Evolutionary conservation across 352 stramenopile genomes (phyloP), one percentile per base, ranked within the genome.

Genomic region (Phytophthora sp.): DNA sequence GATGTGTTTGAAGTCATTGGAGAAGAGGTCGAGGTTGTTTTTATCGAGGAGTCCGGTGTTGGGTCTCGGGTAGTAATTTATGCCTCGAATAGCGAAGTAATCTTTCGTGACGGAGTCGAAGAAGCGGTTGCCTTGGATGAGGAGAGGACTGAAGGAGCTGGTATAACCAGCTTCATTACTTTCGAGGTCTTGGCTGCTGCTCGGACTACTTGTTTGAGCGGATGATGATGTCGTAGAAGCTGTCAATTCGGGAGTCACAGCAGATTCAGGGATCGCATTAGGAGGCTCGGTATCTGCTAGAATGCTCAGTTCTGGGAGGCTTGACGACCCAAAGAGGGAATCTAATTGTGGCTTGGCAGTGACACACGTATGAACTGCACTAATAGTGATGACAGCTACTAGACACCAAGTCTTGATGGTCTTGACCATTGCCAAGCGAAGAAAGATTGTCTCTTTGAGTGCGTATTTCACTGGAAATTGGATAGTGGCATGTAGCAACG

Each of bases 11-110:
- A 84, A 86, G 16, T 89, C 69, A 16, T 91, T 72, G n/a, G 84
- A 85, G 71, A 94, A 97, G 24, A 91, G 72, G 47, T 97, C 89
- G 45, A 95, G 71, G 64, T 89, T 94, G 71, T 96, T 94, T 24
- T 66, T 41, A 57, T 92, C 72, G 3, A 93, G 57, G 4, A 49
- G 38, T 18, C 88, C 89, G 4, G 69, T 54, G 62, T 97, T 97
- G 9, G 89, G 84, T 16, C 88, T 80, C n/a, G 88, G 88, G 65
- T 95, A 95, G 72, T 96, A 96, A 58, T 93, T 88, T 63, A 95
- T 78, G 26, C 89, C 89, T 45, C 80, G 76, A 30, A 91, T 73
- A 12, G 76, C 74, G 67, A 96, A 90, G 58, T 91, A 87, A 44
- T 91, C 66, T 42, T 74, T 77, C 7, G 82, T 90, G 45, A 79